phyloP scores from a whole-genome alignment of 768 basidiomycete genomes.

The Stropharia rugosoannulata region DNA sequence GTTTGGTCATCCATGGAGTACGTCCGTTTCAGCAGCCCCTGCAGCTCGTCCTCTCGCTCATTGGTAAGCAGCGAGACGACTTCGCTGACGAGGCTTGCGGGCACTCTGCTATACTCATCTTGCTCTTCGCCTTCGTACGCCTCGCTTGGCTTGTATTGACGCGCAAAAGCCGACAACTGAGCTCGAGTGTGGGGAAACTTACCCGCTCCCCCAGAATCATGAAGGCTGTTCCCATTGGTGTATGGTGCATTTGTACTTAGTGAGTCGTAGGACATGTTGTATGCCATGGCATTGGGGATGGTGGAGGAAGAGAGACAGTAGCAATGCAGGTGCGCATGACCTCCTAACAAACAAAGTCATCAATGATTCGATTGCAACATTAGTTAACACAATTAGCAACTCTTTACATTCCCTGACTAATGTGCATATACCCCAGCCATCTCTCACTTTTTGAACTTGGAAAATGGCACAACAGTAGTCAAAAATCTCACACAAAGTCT shows the following conservation, averaged over 20 bases:
- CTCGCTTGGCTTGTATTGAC: conserved; percentile 66
- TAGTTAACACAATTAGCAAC: background rate
- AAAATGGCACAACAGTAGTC: too few relatives aligned
- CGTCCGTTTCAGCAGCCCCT: conserved; percentile 65
- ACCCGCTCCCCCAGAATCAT: conserved; percentile 15
- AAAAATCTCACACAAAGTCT: too few relatives aligned
- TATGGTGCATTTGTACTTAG: conserved; percentile 19
- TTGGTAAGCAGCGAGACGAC: conserved; percentile 73
- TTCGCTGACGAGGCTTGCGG: conserved; percentile 60
- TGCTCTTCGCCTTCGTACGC: conserved; percentile 54
- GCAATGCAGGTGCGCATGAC: background rate
- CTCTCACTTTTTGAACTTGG: background rate
- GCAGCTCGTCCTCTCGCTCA: conserved; percentile 88
- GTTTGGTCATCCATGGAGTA: conserved; percentile 70
- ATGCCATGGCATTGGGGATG: conserved; percentile 3
- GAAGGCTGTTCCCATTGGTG: conserved; percentile 4
- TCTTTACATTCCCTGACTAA: background rate
- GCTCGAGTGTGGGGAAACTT: conserved; percentile 84
- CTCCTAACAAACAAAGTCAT: conserved; percentile 8
- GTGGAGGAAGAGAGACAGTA: conserved; percentile 1
- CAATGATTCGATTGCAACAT: conserved; percentile 8
- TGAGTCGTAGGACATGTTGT: conserved; percentile 12
- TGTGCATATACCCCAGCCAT: background rate
- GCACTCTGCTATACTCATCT: conserved; percentile 53
- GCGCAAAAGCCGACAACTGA: conserved; percentile 71